Evolutionary conservation across 129 eudicot genomes (phyloP).

Genomic region (Glebionis coronaria): DNA sequence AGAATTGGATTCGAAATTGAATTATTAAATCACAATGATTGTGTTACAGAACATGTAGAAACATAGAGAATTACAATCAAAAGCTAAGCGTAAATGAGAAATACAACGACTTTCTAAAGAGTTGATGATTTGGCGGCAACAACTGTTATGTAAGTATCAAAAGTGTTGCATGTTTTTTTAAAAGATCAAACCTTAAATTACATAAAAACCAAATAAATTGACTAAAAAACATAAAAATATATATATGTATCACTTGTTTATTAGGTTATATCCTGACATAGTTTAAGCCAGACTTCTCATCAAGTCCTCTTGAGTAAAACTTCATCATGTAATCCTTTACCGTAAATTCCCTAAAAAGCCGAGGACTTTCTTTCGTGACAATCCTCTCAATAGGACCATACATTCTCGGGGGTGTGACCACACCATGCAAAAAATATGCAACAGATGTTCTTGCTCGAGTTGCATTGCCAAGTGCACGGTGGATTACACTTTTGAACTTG

Average conservation of each 20-base stretch:
- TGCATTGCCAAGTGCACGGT: conserved; percentile 36
- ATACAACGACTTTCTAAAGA: too few relatives aligned
- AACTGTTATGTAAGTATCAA: too few relatives aligned
- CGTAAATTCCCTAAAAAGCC: conserved; percentile 30
- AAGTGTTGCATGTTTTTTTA: too few relatives aligned
- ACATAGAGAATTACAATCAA: too few relatives aligned
- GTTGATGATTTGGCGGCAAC: too few relatives aligned
- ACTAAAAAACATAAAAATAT: too few relatives aligned
- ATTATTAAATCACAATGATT: too few relatives aligned
- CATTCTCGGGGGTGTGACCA: conserved; percentile 8
- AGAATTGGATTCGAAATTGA: too few relatives aligned
- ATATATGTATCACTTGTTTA: too few relatives aligned
- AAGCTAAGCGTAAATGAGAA: too few relatives aligned
- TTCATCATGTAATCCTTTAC: conserved; percentile 23
- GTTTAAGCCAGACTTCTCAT: conserved; percentile 24
- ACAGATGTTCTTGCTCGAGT: conserved; percentile 46
- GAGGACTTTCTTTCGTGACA: conserved; percentile 44
- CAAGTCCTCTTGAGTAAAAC: conserved; percentile 24
- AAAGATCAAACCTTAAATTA: neutral
- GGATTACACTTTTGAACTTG: conserved; percentile 45
- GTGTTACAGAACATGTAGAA: too few relatives aligned
- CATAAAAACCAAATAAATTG: neutral
- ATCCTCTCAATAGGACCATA: conserved; percentile 55
- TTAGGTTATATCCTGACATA: conserved; percentile 12
- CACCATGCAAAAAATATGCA: conserved; percentile 36